A percentile compares a stretch with the other conserved stretches of the same genome.
Evolutionary conservation across 495 filamentous ascomycete genomes (phyloP).

Genomic region (Patellaria atrata): DNA sequence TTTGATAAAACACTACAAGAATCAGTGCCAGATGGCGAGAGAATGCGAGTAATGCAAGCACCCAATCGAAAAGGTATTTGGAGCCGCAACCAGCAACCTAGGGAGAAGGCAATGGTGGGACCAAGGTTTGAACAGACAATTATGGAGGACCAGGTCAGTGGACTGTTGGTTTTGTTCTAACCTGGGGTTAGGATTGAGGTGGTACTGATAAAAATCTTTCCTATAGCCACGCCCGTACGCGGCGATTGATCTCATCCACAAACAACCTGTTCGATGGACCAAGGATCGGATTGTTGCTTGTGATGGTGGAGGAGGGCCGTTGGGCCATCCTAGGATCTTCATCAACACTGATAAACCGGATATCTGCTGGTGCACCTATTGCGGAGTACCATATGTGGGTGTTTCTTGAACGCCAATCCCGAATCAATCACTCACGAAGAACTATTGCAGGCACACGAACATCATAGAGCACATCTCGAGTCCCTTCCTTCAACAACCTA

Average conservation of each 20-base stretch:
- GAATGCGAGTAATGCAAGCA: slow-evolving; percentile 53
- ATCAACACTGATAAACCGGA: slow-evolving; percentile 97
- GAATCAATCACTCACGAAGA: neutral
- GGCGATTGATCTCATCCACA: slow-evolving; percentile 91
- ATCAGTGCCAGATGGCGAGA: slow-evolving; percentile 44
- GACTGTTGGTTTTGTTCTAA: neutral
- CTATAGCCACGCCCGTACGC: slow-evolving; percentile 68
- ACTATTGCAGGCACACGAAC: slow-evolving; percentile 58
- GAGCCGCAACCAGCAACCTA: slow-evolving; percentile 69
- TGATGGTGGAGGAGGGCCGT: slow-evolving; percentile 84
- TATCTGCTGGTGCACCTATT: slow-evolving; percentile 81
- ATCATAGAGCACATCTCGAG: slow-evolving; percentile 68
- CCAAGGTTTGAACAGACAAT: slow-evolving; percentile 95
- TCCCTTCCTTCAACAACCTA: slow-evolving; percentile 65
- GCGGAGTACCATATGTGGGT: slow-evolving; percentile 88
- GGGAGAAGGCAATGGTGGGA: slow-evolving; percentile 71
- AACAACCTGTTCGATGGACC: slow-evolving; percentile 85
- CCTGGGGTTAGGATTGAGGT: neutral
- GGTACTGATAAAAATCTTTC: too few relatives aligned
- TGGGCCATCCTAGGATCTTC: slow-evolving; percentile 84
- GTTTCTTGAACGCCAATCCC: neutral
- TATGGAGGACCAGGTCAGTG: slow-evolving; percentile 69
- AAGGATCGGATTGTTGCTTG: slow-evolving; percentile 69
- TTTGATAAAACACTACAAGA: slow-evolving; percentile 38
- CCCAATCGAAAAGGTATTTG: slow-evolving; percentile 73